Conservation (phyloP, 1,284 basidiomycete species). For the Trametes hirsuta region DNA sequence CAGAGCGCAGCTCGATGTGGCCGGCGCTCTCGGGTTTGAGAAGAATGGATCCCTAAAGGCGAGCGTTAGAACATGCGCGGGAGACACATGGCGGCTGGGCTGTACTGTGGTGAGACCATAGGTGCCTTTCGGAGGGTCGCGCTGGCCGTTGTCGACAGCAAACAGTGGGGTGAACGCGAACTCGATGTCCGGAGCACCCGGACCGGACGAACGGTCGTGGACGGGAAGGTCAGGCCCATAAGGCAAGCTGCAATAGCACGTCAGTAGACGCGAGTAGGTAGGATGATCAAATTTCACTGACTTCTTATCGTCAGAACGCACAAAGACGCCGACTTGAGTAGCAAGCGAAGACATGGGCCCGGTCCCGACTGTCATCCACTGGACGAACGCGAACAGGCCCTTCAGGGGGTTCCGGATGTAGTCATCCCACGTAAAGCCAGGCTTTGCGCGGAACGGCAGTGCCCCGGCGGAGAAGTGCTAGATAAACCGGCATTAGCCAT, state of each 20-base stretch:
- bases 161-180: constrained; percentile 34
- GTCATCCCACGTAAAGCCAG: constrained; percentile 37
- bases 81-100: background rate
- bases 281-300: constrained; percentile 4
- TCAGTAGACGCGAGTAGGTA: background rate
- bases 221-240: constrained; percentile 18
- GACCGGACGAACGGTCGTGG: constrained; percentile 31
- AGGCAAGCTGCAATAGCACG: constrained; percentile 16
- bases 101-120: constrained; percentile 33
- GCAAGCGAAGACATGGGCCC: constrained; percentile 34
- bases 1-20: constrained; percentile 38
- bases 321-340: constrained; percentile 32
- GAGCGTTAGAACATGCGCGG: background rate
- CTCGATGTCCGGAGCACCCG: constrained; percentile 42
- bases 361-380: constrained; percentile 37
- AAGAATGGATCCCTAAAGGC: constrained; percentile 27
- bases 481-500: background rate
- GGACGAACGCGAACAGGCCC: constrained; percentile 30
- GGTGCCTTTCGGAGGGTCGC: constrained; percentile 20
- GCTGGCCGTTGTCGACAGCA: constrained; percentile 27
- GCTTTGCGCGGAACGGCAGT: constrained; percentile 32
- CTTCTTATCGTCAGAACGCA: constrained; percentile 37
- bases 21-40: constrained; percentile 38
- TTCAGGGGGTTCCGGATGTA: constrained; percentile 32
- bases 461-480: constrained; percentile 36